Conservation (phyloP, 768 basidiomycete species). For the Mycena kentingensis region DNA sequence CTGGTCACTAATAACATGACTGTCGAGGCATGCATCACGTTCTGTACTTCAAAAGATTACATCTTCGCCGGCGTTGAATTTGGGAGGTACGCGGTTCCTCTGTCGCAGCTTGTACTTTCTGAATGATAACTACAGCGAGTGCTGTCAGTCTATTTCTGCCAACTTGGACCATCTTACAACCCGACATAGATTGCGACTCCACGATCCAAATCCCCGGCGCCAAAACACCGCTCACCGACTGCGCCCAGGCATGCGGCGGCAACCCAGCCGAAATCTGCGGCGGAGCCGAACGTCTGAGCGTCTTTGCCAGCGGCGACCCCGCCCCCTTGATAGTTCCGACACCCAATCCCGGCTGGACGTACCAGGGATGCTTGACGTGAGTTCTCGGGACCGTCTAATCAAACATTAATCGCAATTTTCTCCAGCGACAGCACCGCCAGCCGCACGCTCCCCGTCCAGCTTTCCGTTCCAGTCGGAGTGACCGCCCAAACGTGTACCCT, state of each 20-base stretch:
- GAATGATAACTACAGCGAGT: slow-evolving; percentile 33
- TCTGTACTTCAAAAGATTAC: slow-evolving; percentile 39
- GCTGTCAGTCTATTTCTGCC: slow-evolving; percentile 36
- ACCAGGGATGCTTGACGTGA: slow-evolving; percentile 67
- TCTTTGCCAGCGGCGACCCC: slow-evolving; percentile 56
- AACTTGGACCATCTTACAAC: slow-evolving; percentile 16
- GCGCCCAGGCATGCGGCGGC: slow-evolving; percentile 55
- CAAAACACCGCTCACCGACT: slow-evolving; percentile 47
- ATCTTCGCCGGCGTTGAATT: slow-evolving; percentile 69
- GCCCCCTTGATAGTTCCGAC: slow-evolving; percentile 51
- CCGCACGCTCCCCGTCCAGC: slow-evolving; percentile 37
- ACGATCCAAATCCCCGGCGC: slow-evolving; percentile 50
- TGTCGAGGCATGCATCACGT: slow-evolving; percentile 44
- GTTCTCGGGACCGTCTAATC: slow-evolving; percentile 14
- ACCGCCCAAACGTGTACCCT: slow-evolving; percentile 52
- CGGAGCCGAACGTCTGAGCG: slow-evolving; percentile 49
- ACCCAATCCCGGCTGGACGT: slow-evolving; percentile 50
- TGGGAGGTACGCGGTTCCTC: slow-evolving; percentile 30
- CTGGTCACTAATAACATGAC: slow-evolving; percentile 52
- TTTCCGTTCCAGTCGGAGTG: slow-evolving; percentile 46
- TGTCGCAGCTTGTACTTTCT: slow-evolving; percentile 1
- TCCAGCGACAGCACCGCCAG: slow-evolving; percentile 36
- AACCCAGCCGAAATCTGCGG: slow-evolving; percentile 58
- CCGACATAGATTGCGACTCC: slow-evolving; percentile 58
- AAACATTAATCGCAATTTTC: not conserved